Evolutionary conservation across 148 eudicot genomes (phyloP).

Genomic region (Dianthus caryophyllus): DNA sequence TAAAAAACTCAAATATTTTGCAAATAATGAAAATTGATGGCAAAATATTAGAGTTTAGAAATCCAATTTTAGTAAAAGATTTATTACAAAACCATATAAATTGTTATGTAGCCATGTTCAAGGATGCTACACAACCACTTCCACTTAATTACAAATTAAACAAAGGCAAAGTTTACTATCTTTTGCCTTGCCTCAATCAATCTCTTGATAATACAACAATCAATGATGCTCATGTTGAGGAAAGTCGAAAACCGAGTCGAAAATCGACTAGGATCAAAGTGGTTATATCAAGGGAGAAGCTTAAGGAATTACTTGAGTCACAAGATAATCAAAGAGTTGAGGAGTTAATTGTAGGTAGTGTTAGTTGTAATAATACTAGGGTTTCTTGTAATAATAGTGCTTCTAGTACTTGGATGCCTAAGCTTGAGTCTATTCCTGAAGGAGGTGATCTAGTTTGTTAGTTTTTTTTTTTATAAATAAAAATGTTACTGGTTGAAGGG

Average conservation of each 20-base stretch:
- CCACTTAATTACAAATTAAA: conserved; percentile 39
- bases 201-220: not conserved
- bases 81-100: conserved; percentile 31
- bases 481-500: too few species aligned
- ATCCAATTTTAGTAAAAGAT: conserved; percentile 37
- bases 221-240: not conserved
- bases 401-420: conserved; percentile 16
- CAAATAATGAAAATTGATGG: conserved; percentile 49
- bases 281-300: conserved; percentile 23
- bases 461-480: not conserved
- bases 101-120: conserved; percentile 35
- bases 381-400: not conserved
- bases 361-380: not conserved
- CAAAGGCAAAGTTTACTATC: conserved; percentile 40
- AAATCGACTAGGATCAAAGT: conserved; percentile 23
- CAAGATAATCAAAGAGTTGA: conserved; percentile 13
- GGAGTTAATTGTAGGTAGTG: conserved; percentile 13
- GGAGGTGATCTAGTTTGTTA: conserved; percentile 25
- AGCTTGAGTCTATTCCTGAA: conserved; percentile 29
- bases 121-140: conserved; percentile 37
- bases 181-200: conserved; percentile 26
- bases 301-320: conserved; percentile 10
- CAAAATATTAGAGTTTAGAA: conserved; percentile 41
- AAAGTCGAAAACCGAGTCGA: not conserved
- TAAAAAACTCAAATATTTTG: conserved; percentile 24